Percentiles rank a stretch among this genome's conserved stretches.
Evolutionary conservation across 306 rosid species (phyloP).

Genomic region (Erythrophleum fordii): DNA sequence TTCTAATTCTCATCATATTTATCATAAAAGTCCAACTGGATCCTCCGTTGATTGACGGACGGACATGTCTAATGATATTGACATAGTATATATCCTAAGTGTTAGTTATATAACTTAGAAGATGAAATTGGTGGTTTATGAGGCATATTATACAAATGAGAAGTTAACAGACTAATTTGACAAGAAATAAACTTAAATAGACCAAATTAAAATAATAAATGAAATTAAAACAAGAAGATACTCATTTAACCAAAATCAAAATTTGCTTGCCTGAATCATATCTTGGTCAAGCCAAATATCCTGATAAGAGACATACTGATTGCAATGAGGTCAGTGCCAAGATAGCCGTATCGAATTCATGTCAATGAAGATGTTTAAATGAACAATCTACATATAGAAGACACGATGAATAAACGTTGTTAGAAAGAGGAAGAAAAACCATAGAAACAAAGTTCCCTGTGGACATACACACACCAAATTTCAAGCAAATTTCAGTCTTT

Average conservation of each 20-base stretch:
- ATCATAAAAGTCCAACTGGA: too few relatives aligned
- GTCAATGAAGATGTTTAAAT: conserved; percentile 52
- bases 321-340: conserved; percentile 74
- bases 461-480: too few relatives aligned
- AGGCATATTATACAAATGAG: too few relatives aligned
- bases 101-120: too few relatives aligned
- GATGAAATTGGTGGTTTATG: too few relatives aligned
- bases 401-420: neutral
- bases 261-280: conserved; percentile 57
- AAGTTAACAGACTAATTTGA: too few relatives aligned
- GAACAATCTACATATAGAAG: conserved; percentile 56
- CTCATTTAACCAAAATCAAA: conserved; percentile 9
- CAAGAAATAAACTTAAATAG: neutral
- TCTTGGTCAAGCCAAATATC: conserved; percentile 59
- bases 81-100: too few relatives aligned
- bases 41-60: too few relatives aligned
- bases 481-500: too few relatives aligned
- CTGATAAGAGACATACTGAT: conserved; percentile 54
- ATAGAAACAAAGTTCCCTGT: neutral
- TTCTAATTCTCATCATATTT: too few relatives aligned
- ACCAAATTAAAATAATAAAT: neutral
- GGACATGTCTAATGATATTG: too few relatives aligned
- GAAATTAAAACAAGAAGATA: neutral
- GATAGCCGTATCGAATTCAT: conserved; percentile 66
- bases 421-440: neutral